Conservation (phyloP, 2,329 filamentous ascomycete genomes). For the Arthrobotrys sinensis region DNA sequence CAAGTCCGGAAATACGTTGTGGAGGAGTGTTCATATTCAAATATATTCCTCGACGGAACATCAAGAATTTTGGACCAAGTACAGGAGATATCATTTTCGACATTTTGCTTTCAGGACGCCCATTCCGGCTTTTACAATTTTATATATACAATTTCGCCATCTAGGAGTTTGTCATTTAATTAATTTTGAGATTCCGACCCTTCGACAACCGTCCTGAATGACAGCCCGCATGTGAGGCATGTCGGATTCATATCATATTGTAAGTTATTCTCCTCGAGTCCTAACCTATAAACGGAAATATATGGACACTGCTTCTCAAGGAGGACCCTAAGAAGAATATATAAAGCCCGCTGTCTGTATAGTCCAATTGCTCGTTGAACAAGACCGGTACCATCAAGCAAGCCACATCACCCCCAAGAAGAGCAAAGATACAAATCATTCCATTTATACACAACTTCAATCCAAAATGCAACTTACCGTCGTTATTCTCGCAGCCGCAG, state of each 20-base stretch:
- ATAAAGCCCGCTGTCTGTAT: background rate
- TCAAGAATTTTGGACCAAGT: no score
- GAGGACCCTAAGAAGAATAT: background rate
- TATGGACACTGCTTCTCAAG: background rate
- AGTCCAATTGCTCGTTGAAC: background rate
- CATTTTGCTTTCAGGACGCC: background rate
- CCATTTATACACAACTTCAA: background rate
- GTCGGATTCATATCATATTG: background rate
- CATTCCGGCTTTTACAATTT: background rate
- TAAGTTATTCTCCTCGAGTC: background rate
- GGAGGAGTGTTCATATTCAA: background rate
- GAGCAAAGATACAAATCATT: background rate
- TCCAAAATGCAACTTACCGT: conserved; percentile 29
- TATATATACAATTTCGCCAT: background rate
- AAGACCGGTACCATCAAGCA: background rate
- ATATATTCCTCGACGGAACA: no score
- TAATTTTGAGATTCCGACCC: background rate
- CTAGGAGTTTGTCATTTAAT: background rate
- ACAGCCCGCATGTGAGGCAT: background rate
- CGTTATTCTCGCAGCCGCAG: background rate
- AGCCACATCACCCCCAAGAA: background rate
- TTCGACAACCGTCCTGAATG: background rate
- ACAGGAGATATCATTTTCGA: no score
- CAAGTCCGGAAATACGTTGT: background rate
- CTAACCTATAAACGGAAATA: background rate